These are phyloP conservation scores for Clavispora fructus DNA, from an alignment of 805 yeast species.

Conservation along the genomic window DNA sequence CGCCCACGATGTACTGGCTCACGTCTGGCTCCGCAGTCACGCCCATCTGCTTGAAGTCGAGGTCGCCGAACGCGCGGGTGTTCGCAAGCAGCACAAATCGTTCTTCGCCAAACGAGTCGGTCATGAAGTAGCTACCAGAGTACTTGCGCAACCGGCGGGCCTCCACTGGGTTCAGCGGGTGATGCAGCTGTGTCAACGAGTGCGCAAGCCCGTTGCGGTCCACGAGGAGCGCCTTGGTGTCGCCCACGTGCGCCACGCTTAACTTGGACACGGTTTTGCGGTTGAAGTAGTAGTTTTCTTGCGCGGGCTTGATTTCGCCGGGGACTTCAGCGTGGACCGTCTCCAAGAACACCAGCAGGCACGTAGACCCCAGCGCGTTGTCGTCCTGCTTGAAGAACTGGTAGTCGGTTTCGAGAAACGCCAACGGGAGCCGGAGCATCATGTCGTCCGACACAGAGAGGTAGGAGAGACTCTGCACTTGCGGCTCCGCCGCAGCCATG, in stretches of 20 bases:
- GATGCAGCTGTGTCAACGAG: slow-evolving; percentile 74
- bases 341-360: slow-evolving; percentile 60
- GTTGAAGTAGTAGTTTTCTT: slow-evolving; percentile 51
- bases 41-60: slow-evolving; percentile 74
- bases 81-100: slow-evolving; percentile 80
- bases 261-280: slow-evolving; percentile 62
- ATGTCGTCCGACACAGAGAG: slow-evolving; percentile 45
- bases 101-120: slow-evolving; percentile 91
- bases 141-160: slow-evolving; percentile 62
- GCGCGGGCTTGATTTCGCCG: slow-evolving; percentile 23
- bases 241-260: slow-evolving; percentile 87
- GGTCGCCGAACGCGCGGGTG: slow-evolving; percentile 91
- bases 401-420: slow-evolving; percentile 64
- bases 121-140: slow-evolving; percentile 57
- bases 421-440: slow-evolving; percentile 53
- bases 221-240: slow-evolving; percentile 80
- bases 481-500: slow-evolving; percentile 17
- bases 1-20: slow-evolving; percentile 63
- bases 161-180: slow-evolving; percentile 80
- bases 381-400: slow-evolving; percentile 42
- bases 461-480: slow-evolving; percentile 10
- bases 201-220: slow-evolving; percentile 79
- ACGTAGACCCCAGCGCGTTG: slow-evolving; percentile 61
- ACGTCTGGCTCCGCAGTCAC: slow-evolving; percentile 92
- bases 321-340: slow-evolving; percentile 33